Conservation (phyloP, 108 stramenopile species). For the Pelagomonas calceolata region DNA sequence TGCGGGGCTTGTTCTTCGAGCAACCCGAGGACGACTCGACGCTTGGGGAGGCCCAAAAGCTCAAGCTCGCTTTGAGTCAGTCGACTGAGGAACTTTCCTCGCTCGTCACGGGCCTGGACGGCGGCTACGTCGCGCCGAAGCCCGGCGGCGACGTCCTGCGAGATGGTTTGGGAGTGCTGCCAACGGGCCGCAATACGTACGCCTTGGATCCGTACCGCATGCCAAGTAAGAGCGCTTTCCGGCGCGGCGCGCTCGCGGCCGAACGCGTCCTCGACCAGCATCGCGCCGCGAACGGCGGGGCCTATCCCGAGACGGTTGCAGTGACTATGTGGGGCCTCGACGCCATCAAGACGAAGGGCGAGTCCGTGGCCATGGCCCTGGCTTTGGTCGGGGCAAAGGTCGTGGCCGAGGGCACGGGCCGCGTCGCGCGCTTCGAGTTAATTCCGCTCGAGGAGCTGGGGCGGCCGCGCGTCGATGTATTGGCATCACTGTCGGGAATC, state of each 20-base stretch:
- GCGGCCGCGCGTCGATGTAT: constrained; percentile 61
- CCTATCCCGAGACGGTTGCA: constrained; percentile 64
- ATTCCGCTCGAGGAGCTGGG: constrained; percentile 61
- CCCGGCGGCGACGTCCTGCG: too few relatives aligned
- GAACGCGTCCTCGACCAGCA: constrained; percentile 64
- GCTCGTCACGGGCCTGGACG: too few relatives aligned
- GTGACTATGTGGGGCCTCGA: constrained; percentile 73
- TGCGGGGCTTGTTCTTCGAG: too few relatives aligned
- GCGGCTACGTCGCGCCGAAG: too few relatives aligned
- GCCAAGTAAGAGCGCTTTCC: constrained; percentile 65
- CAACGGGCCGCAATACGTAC: constrained; percentile 72
- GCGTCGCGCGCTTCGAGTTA: constrained; percentile 61
- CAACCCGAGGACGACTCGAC: too few relatives aligned
- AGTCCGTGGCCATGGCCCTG: constrained; percentile 69
- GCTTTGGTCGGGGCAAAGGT: constrained; percentile 65
- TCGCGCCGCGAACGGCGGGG: constrained; percentile 38
- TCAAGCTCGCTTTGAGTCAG: too few relatives aligned
- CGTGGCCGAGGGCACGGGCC: constrained; percentile 61
- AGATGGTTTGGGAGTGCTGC: too few relatives aligned
- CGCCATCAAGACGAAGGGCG: constrained; percentile 65
- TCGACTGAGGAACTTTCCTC: too few relatives aligned
- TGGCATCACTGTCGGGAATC: constrained; percentile 65
- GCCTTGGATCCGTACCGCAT: constrained; percentile 73
- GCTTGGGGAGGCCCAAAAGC: too few relatives aligned
- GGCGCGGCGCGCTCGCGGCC: constrained; percentile 52